Percentiles rank a stretch among this genome's conserved stretches.
phyloP scores from a whole-genome alignment of 2,329 filamentous ascomycete genomes.

The Neonectria ditissima region DNA sequence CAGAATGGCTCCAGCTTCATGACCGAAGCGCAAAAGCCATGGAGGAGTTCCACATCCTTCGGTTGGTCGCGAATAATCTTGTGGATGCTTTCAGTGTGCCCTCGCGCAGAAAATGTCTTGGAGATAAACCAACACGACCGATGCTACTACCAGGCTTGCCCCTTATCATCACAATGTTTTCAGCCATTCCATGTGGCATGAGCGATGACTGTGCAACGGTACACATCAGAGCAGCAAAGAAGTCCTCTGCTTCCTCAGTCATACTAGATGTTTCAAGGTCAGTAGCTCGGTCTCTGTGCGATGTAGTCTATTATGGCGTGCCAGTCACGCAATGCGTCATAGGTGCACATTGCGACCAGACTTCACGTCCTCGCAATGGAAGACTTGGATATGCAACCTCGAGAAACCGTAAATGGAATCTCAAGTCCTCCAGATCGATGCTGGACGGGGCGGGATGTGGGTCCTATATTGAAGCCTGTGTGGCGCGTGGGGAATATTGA shows the following conservation, averaged over 20 bases:
- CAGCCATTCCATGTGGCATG: conserved; percentile 53
- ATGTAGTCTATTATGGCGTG: not conserved
- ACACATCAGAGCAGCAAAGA: conserved; percentile 51
- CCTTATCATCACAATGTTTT: conserved; percentile 52
- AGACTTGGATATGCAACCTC: conserved; percentile 54
- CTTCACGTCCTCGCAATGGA: conserved; percentile 46
- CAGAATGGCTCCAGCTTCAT: conserved; percentile 34
- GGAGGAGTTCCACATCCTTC: conserved; percentile 32
- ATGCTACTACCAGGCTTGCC: conserved; percentile 38
- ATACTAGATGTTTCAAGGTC: conserved; percentile 40
- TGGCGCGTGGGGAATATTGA: conserved; percentile 45
- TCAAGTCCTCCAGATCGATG: conserved; percentile 58
- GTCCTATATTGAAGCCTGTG: conserved; percentile 3
- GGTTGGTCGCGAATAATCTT: conserved; percentile 38
- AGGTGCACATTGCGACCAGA: conserved; percentile 51
- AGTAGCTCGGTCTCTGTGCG: not conserved
- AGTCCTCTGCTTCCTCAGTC: conserved; percentile 53
- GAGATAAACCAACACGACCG: conserved; percentile 42
- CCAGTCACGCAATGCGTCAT: conserved; percentile 52
- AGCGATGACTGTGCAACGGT: conserved; percentile 52
- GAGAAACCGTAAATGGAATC: conserved; percentile 64
- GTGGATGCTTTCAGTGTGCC: conserved; percentile 42
- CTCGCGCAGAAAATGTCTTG: conserved; percentile 37
- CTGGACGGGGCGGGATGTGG: conserved; percentile 29
- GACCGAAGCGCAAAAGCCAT: conserved; percentile 36